Percentiles rank a stretch among this genome's conserved stretches.
Conservation (phyloP, 2,329 filamentous ascomycete species). For the Pseudogymnoascus sp. region DNA sequence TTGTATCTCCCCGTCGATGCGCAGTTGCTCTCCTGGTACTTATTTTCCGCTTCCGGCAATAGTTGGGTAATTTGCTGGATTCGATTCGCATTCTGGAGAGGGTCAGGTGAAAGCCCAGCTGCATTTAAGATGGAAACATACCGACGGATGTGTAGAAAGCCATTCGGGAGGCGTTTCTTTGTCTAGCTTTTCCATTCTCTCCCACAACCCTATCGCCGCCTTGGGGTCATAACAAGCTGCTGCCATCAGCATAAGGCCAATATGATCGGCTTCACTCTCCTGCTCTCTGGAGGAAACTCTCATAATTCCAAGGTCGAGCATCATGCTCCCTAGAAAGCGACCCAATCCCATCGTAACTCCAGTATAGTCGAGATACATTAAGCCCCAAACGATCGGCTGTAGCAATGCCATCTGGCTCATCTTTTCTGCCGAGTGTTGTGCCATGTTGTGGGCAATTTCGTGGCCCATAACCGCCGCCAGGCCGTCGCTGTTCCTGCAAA, state of each 20-base stretch:
- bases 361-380: conserved; percentile 28
- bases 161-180: conserved; percentile 55
- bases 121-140: conserved; percentile 31
- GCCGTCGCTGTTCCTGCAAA: conserved; percentile 59
- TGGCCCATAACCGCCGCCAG: conserved; percentile 71
- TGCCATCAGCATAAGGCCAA: conserved; percentile 76
- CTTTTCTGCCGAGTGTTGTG: conserved; percentile 60
- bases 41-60: conserved; percentile 50
- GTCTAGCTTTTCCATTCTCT: conserved; percentile 52
- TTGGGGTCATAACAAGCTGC: conserved; percentile 69
- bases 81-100: conserved; percentile 48
- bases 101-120: conserved; percentile 14
- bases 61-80: conserved; percentile 59
- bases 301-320: conserved; percentile 54
- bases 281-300: conserved; percentile 63
- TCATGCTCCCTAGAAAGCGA: conserved; percentile 18
- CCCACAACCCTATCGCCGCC: conserved; percentile 60
- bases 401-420: conserved; percentile 37
- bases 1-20: conserved; percentile 13
- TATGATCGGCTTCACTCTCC: conserved; percentile 73
- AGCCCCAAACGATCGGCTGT: conserved; percentile 29
- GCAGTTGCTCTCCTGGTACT: conserved; percentile 48
- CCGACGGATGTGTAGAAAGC: conserved; percentile 69
- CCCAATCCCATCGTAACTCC: conserved; percentile 22
- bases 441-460: conserved; percentile 71